Base-by-base conservation (phyloP, 1,284 basidiomycete genomes). In the Pseudozyma tsukubaensis region DNA sequence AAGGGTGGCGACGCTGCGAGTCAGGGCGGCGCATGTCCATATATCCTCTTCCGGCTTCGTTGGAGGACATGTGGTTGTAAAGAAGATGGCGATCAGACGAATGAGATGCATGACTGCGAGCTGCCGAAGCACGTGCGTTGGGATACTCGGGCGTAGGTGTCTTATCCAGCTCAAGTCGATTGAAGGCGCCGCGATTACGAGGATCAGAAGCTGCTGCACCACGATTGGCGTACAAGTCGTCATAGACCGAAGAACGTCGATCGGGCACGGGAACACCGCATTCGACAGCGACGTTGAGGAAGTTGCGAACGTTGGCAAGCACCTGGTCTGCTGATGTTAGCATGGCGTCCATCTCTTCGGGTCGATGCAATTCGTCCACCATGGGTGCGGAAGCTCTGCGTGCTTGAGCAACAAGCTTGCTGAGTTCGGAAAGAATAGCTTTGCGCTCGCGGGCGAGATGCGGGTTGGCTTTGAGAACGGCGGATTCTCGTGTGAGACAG, bases 401-500 rank as follows among this genome's bases (percentile, higher is more conserved):
- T 9, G 94, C 91, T 80, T 94, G 91, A 0, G 91, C 89, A 8
- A 97, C 95, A 42, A 99, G 88, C 16, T 89, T 88, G 7, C 92
- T 92, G 35, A 99, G 88, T 62, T 92, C 90, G 0, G 91, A 89
- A 34, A 98, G 86, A 56, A 99, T 91, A 45, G 89, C 88, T 81
- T 93, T 92, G 52, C 95, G 89, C 81, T 94, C 91, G 60, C 90
- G 88, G 3, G 89, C 90, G 24, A 98, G 88, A 1, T 87, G 76
- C 0, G 92, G 89, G 78, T 90, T 90, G 29, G 87, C 87, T 59
- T 88, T 88, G 35, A 98, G 88, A 13, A 92, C 86, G 0, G 88
- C 87, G 0, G 93, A 91, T 68, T 96, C 93, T 61, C 93, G 91
- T 37, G 90, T 90, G 29, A 97, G 87, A 72, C 94, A 97, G 68